Conservation (phyloP, 2,329 filamentous ascomycete genomes). For the Trichoderma oligosporum region DNA sequence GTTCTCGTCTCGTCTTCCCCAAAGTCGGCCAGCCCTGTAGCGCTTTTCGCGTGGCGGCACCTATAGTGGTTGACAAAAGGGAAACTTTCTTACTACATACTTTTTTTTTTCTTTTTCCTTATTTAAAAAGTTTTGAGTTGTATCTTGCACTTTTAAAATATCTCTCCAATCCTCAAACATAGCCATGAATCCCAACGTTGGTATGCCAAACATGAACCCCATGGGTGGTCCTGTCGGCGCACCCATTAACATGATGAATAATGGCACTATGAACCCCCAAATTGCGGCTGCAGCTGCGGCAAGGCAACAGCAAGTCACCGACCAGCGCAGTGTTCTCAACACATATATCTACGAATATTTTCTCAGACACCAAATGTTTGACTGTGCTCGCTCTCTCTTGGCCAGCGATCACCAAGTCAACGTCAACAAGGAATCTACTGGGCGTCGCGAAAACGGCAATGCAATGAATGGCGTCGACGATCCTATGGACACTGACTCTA, state of each 20-base stretch:
- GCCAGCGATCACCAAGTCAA: constrained; percentile 64
- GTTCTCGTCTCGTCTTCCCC: constrained; percentile 30
- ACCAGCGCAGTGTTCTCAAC: constrained; percentile 61
- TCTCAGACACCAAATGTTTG: constrained; percentile 76
- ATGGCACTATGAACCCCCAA: constrained; percentile 41
- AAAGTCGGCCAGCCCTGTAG: constrained; percentile 33
- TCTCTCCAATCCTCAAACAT: constrained; percentile 18
- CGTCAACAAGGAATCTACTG: constrained; percentile 65
- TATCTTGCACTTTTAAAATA: background rate
- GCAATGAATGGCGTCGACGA: constrained; percentile 67
- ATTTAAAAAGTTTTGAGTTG: background rate
- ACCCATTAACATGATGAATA: constrained; percentile 65
- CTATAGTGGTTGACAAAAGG: constrained; percentile 33
- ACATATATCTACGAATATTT: constrained; percentile 93
- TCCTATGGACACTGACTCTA: constrained; percentile 76
- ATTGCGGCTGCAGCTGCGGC: constrained; percentile 31
- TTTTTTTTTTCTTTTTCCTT: constrained; percentile 18
- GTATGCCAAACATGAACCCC: constrained; percentile 67
- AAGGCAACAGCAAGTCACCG: constrained; percentile 42
- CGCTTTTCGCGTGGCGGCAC: constrained; percentile 34
- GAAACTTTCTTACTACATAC: constrained; percentile 18
- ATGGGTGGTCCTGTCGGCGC: constrained; percentile 62
- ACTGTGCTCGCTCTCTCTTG: constrained; percentile 73
- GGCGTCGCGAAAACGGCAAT: constrained; percentile 64
- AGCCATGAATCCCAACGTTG: constrained; percentile 56